A percentile compares a stretch with the other conserved stretches of the same genome.
Evolutionary conservation across 768 basidiomycete species (phyloP).

Genomic region (Arthromyces matolae): DNA sequence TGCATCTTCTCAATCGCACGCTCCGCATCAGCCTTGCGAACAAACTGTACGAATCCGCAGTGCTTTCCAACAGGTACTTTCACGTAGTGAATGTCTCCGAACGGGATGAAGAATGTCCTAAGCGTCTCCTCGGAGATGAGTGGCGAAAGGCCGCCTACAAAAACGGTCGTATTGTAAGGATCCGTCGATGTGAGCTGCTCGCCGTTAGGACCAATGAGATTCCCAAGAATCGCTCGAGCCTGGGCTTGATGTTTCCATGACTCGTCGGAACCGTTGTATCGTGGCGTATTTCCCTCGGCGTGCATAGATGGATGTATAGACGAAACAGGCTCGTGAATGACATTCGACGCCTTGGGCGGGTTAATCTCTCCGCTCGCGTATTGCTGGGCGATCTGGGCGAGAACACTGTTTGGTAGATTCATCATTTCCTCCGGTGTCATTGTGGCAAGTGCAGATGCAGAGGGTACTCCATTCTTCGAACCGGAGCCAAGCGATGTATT

Average conservation of each 20-base stretch:
- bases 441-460: slow-evolving; percentile 49
- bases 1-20: slow-evolving; percentile 95
- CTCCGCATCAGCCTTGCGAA: slow-evolving; percentile 88
- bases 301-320: slow-evolving; percentile 30
- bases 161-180: slow-evolving; percentile 95
- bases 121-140: slow-evolving; percentile 89
- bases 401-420: slow-evolving; percentile 40
- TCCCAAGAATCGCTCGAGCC: slow-evolving; percentile 77
- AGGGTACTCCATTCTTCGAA: slow-evolving; percentile 44
- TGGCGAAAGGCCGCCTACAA: slow-evolving; percentile 87
- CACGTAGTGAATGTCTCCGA: slow-evolving; percentile 91
- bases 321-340: slow-evolving; percentile 40
- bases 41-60: slow-evolving; percentile 95
- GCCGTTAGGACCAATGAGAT: slow-evolving; percentile 82
- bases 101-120: slow-evolving; percentile 87
- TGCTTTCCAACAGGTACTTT: slow-evolving; percentile 96
- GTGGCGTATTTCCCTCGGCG: slow-evolving; percentile 37
- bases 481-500: slow-evolving; percentile 50
- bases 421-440: slow-evolving; percentile 52
- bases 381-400: slow-evolving; percentile 48
- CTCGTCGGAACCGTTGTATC: slow-evolving; percentile 65
- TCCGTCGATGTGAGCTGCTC: slow-evolving; percentile 85
- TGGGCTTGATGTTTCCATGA: slow-evolving; percentile 85
- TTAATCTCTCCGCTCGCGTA: slow-evolving; percentile 36
- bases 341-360: slow-evolving; percentile 23